Conservation (phyloP, 306 rosid species). For the Glycine tomentella region DNA sequence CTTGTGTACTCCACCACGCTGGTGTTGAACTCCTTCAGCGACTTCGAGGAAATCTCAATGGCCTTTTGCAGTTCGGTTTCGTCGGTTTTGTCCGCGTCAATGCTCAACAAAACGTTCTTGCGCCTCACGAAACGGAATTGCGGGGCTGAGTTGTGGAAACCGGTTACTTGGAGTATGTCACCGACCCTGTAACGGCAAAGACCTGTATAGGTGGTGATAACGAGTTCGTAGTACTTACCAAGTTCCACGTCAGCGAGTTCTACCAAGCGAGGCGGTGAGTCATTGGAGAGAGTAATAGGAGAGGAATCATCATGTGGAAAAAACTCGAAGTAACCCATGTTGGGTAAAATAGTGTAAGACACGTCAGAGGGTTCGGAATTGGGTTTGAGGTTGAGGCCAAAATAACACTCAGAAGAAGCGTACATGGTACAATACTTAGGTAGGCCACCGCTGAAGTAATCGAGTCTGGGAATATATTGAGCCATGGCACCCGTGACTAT, state of each 20-base stretch:
- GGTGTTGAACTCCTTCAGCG: constrained; percentile 63
- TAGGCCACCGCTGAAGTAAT: constrained; percentile 71
- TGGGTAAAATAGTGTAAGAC: constrained; percentile 92
- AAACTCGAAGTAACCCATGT: constrained; percentile 94
- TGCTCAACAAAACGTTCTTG: constrained; percentile 83
- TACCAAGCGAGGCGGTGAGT: constrained; percentile 67
- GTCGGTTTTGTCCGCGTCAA: constrained; percentile 85
- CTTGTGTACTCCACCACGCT: constrained; percentile 88
- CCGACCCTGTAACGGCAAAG: constrained; percentile 87
- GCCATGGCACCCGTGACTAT: constrained; percentile 98
- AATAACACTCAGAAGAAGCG: constrained; percentile 93
- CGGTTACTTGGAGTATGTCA: constrained; percentile 80
- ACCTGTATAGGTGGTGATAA: constrained; percentile 82
- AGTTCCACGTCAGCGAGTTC: constrained; percentile 77
- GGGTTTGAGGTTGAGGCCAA: constrained; percentile 85
- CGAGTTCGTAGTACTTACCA: constrained; percentile 80
- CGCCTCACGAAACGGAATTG: constrained; percentile 80
- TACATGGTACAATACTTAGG: constrained; percentile 91
- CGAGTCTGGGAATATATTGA: constrained; percentile 86
- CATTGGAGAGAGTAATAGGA: constrained; percentile 54
- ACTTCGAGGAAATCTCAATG: constrained; percentile 59
- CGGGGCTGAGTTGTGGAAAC: constrained; percentile 73
- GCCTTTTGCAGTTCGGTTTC: constrained; percentile 87
- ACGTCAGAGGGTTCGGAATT: constrained; percentile 76
- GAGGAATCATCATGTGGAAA: constrained; percentile 66